These are phyloP conservation scores for Tubosaeta sp. DNA, from an alignment of 768 basidiomycete species.

Conservation along the genomic window DNA sequence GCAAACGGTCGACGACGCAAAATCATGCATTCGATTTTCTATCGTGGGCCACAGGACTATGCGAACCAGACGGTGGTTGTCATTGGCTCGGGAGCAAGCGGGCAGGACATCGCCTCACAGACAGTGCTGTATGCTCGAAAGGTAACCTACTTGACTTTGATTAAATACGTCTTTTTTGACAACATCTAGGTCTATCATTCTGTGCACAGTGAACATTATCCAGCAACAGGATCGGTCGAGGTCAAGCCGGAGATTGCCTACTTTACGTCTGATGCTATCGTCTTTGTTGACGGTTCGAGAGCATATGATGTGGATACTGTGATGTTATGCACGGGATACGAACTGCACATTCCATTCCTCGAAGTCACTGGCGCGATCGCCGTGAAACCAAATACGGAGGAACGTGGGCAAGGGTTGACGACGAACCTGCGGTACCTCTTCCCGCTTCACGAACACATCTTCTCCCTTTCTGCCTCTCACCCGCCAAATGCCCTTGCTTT, in stretches of 20 bases:
- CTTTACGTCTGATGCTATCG: conserved; percentile 41
- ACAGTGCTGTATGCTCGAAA: conserved; percentile 35
- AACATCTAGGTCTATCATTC: conserved; percentile 33
- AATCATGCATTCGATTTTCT: conserved; percentile 52
- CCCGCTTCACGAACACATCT: conserved; percentile 50
- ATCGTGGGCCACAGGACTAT: conserved; percentile 44
- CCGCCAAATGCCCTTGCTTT: conserved; percentile 53
- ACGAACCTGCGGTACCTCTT: conserved; percentile 53
- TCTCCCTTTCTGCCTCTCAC: conserved; percentile 44
- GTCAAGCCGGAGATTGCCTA: conserved; percentile 44
- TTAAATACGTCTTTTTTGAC: not conserved
- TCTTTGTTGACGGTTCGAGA: conserved; percentile 45
- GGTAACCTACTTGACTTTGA: conserved; percentile 28
- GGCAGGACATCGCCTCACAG: conserved; percentile 45
- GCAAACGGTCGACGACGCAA: conserved; percentile 28
- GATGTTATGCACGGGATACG: conserved; percentile 54
- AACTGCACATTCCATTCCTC: conserved; percentile 49
- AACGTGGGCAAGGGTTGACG: conserved; percentile 28
- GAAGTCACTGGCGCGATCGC: conserved; percentile 22
- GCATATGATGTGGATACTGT: conserved; percentile 41
- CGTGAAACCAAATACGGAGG: conserved; percentile 15
- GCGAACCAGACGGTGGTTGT: conserved; percentile 42
- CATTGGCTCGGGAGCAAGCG: conserved; percentile 45
- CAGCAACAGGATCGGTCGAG: conserved; percentile 19
- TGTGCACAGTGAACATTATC: conserved; percentile 25